These are phyloP conservation scores for Microdochium bolleyi DNA, from an alignment of 2,329 filamentous ascomycete species.

Conservation along the genomic window DNA sequence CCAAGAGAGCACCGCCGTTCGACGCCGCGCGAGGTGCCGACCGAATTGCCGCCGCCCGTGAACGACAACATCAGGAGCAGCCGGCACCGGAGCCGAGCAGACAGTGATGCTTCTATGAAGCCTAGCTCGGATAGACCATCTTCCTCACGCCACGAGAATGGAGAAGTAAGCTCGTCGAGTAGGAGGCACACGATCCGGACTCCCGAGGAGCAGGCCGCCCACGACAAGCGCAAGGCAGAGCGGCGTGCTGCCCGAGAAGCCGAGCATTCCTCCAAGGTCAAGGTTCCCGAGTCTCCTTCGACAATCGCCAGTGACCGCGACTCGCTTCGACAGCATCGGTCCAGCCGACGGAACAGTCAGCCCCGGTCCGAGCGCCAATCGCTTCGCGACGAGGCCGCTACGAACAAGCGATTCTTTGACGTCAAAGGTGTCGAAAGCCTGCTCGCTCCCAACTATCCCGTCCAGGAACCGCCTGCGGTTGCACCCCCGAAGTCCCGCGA, in stretches of 20 bases:
- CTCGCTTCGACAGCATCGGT: slow-evolving; percentile 25
- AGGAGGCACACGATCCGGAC: slow-evolving; percentile 26
- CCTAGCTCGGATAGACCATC: slow-evolving; percentile 23
- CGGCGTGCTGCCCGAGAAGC: slow-evolving; percentile 25
- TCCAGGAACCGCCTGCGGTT: slow-evolving; percentile 1
- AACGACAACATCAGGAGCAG: slow-evolving; percentile 25
- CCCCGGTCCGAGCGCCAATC: slow-evolving; percentile 22
- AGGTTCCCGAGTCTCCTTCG: slow-evolving; percentile 16
- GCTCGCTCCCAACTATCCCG: slow-evolving; percentile 10
- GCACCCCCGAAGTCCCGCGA: background rate
- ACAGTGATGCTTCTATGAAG: slow-evolving; percentile 14
- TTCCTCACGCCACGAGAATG: slow-evolving; percentile 33
- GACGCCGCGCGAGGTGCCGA: slow-evolving; percentile 17
- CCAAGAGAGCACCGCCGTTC: slow-evolving; percentile 1
- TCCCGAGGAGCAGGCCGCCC: slow-evolving; percentile 39
- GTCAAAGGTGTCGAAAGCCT: slow-evolving; percentile 28
- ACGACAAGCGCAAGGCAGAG: slow-evolving; percentile 41
- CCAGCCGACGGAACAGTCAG: slow-evolving; percentile 30
- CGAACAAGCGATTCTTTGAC: slow-evolving; percentile 32
- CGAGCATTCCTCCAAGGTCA: slow-evolving; percentile 21
- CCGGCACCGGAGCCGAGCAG: slow-evolving; percentile 18
- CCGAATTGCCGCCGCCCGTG: slow-evolving; percentile 6
- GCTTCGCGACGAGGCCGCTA: slow-evolving; percentile 17
- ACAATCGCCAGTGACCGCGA: slow-evolving; percentile 4
- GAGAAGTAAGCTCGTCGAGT: slow-evolving; percentile 17